Percentiles rank a stretch among this genome's conserved stretches.
These are phyloP conservation scores for Colletotrichum karsti DNA, from an alignment of 2,329 filamentous ascomycete species.

Conservation along the genomic window DNA sequence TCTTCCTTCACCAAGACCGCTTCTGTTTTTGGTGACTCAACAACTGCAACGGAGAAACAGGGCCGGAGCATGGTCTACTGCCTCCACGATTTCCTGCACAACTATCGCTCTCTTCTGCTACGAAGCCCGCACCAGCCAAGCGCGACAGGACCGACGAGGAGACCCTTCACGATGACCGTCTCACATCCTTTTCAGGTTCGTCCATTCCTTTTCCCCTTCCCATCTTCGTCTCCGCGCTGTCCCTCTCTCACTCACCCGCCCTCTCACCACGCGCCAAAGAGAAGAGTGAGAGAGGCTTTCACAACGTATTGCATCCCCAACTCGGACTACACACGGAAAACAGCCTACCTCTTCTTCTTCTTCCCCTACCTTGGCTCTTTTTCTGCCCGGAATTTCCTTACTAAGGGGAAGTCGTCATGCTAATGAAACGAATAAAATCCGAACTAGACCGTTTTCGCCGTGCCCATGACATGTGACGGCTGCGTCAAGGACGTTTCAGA, in stretches of 20 bases:
- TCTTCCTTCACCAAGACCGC: background rate
- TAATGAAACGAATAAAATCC: slow-evolving; percentile 45
- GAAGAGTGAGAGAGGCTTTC: no score
- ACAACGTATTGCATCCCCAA: no score
- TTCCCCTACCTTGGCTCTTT: background rate
- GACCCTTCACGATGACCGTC: slow-evolving; percentile 33
- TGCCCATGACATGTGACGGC: slow-evolving; percentile 89
- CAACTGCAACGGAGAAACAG: background rate
- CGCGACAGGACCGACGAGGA: background rate
- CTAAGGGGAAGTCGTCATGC: slow-evolving; percentile 28
- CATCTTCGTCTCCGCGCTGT: background rate
- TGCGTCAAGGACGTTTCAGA: slow-evolving; percentile 89
- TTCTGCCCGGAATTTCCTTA: background rate
- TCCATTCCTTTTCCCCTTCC: background rate
- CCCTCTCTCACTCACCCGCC: background rate
- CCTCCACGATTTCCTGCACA: slow-evolving; percentile 27
- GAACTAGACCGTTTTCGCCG: slow-evolving; percentile 89
- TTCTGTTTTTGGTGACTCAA: background rate
- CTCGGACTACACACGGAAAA: background rate
- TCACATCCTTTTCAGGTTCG: slow-evolving; percentile 34
- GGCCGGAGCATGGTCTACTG: slow-evolving; percentile 27
- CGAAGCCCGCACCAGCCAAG: slow-evolving; percentile 14
- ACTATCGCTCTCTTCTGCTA: slow-evolving; percentile 25
- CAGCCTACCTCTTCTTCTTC: background rate
- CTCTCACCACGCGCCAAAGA: no score